Base-by-base conservation (phyloP, 495 filamentous ascomycete species). In the Podospora comata region DNA sequence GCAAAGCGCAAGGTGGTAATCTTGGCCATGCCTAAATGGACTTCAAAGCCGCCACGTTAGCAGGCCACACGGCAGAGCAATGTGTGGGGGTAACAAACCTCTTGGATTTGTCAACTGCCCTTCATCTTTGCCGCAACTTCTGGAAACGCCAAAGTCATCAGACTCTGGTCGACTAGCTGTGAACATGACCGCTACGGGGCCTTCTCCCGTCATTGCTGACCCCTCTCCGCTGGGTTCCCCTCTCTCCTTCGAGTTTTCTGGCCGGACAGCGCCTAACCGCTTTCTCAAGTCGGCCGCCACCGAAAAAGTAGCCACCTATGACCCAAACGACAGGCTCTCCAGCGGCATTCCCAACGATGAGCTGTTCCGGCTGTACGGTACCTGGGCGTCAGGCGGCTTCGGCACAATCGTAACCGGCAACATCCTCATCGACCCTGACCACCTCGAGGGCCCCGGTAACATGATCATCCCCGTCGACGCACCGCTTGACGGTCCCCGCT, bases 231-330 rank as follows among this genome's bases (percentile, higher is more conserved):
- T 91, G 30, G 86, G 80, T 19, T 69, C 85, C 66, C 85, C 87
- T 3, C 79, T 91, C 13, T 67, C 81, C 19, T 88, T 89, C 69
- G 71, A 80, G 53, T 90, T 89, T 80, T 84, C 85, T 60, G 80
- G 81, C 62, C 80, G 79, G 62, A 81, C 82, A 13, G 85, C 85
- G 1, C 75, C 78, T 30, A 91, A 90, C 74, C 80, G 88, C 39
- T 85, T 88, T 70, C 73, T 90, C 70, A 90, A 91, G 75, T 85
- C 80, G 30, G 86, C 88, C 44, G 89, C 88, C 84, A 86, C 86
- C 4, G 88, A 91, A 70, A 78, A 79, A 5, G 72, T 88, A 28
- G 82, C 87, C 0, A 85, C 85, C 7, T 90, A 85, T 84, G 77
- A 83, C 65, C 74, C 82, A 0, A 79, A 78, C 2, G 77, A 87